Conservation (phyloP, 768 basidiomycete genomes). For the Scleroderma bovista region DNA sequence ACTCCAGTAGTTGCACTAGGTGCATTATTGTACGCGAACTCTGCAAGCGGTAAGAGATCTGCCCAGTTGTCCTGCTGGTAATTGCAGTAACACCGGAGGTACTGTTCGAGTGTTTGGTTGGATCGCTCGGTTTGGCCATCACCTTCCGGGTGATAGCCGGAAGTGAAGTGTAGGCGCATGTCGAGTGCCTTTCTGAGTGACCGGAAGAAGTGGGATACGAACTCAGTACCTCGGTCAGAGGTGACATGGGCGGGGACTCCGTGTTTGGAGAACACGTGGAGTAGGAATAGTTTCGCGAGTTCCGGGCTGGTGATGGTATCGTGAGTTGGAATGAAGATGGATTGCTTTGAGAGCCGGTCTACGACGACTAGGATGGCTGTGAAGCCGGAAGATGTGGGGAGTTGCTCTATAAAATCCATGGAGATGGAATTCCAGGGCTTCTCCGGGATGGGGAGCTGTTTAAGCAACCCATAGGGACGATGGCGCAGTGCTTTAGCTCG, state of each 20-base stretch:
- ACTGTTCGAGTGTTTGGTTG: constrained; percentile 7
- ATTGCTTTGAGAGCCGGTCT: neutral
- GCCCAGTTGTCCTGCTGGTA: constrained; percentile 4
- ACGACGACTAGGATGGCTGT: neutral
- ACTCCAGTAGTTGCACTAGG: constrained; percentile 19
- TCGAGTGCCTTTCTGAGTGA: constrained; percentile 23
- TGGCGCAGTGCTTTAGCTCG: neutral
- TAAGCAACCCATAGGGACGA: neutral
- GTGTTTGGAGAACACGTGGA: constrained; percentile 11
- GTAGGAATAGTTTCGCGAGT: constrained; percentile 3
- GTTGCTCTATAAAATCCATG: constrained; percentile 13
- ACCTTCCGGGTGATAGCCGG: constrained; percentile 15
- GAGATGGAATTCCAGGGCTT: constrained; percentile 4
- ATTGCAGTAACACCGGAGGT: neutral
- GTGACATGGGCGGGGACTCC: neutral
- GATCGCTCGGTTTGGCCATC: constrained; percentile 16
- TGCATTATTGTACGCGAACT: constrained; percentile 31
- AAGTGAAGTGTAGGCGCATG: constrained; percentile 20
- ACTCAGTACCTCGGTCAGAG: constrained; percentile 16
- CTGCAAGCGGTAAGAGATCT: constrained; percentile 22
- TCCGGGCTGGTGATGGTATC: neutral
- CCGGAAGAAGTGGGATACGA: constrained; percentile 29
- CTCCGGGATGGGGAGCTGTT: neutral
- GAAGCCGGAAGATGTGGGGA: constrained; percentile 8
- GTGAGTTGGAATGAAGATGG: neutral